Evolutionary conservation across 78 protist species (phyloP).

Genomic region (Salpingoeca rosetta): DNA sequence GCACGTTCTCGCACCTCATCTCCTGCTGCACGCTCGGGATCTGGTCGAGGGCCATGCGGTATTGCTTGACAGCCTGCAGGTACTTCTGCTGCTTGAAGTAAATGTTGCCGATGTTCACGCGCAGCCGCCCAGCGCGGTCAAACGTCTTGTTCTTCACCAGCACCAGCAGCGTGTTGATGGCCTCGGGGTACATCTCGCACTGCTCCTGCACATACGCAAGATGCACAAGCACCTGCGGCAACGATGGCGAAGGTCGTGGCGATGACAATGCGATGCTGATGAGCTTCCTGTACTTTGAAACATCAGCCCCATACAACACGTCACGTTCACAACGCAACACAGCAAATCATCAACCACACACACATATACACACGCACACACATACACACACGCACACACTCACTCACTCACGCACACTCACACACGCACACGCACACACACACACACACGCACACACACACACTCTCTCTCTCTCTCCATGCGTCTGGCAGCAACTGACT

Average conservation of each 20-base stretch:
- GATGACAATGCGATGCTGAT: no score
- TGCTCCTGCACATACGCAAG: neutral
- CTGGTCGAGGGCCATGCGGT: conserved; percentile 72
- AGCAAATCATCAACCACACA: no score
- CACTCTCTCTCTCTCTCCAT: no score
- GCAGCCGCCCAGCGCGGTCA: conserved; percentile 54
- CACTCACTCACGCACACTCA: no score
- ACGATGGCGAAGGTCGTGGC: no score
- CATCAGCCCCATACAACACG: no score
- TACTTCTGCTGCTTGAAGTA: conserved; percentile 59
- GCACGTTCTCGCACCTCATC: conserved; percentile 28
- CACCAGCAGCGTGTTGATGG: conserved; percentile 28
- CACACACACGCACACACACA: no score
- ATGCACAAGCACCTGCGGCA: neutral
- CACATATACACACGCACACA: no score
- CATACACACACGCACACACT: no score
- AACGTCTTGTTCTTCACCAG: conserved; percentile 57
- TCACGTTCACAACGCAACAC: no score
- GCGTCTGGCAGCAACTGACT: neutral
- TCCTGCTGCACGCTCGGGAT: conserved; percentile 33
- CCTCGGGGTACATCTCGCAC: neutral
- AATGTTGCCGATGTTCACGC: conserved; percentile 83
- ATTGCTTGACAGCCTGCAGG: conserved; percentile 67
- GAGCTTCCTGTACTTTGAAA: no score
- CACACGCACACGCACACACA: no score